These are phyloP conservation scores for Boletus sensibilis DNA, from an alignment of 768 basidiomycete species.

Conservation along the genomic window DNA sequence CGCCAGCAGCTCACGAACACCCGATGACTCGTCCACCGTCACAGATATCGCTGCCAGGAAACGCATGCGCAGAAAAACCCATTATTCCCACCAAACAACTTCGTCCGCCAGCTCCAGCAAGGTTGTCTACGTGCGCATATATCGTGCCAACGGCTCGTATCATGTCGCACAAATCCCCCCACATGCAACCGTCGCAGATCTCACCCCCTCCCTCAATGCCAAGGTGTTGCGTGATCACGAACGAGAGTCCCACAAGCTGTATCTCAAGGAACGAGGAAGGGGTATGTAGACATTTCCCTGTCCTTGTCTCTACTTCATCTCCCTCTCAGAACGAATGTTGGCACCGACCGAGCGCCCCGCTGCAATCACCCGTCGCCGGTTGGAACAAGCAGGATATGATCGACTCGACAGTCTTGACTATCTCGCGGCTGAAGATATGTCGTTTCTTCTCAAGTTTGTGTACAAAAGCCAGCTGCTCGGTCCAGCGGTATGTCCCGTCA, in stretches of 20 bases:
- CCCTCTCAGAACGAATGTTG: constrained; percentile 71
- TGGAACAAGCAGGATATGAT: constrained; percentile 89
- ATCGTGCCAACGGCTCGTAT: constrained; percentile 69
- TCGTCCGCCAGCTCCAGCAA: constrained; percentile 20
- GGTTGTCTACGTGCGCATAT: constrained; percentile 68
- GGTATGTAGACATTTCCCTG: constrained; percentile 42
- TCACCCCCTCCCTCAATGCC: constrained; percentile 60
- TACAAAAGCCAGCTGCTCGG: constrained; percentile 78
- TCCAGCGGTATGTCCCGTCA: constrained; percentile 48
- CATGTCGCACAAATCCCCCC: constrained; percentile 66
- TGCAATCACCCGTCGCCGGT: constrained; percentile 74
- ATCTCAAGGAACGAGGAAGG: constrained; percentile 72
- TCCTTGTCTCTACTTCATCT: background rate
- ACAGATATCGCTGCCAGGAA: constrained; percentile 18
- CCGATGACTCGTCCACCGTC: constrained; percentile 12
- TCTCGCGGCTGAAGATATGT: constrained; percentile 73
- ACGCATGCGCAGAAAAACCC: constrained; percentile 27
- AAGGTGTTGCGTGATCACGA: constrained; percentile 52
- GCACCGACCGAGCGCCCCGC: constrained; percentile 81
- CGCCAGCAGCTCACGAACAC: constrained; percentile 17
- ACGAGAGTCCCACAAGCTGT: constrained; percentile 63
- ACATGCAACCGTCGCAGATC: constrained; percentile 62
- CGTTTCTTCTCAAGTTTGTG: constrained; percentile 85
- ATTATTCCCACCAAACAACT: constrained; percentile 16
- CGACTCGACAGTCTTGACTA: constrained; percentile 75